Conservation (phyloP, 2,329 filamentous ascomycete species). For the Cadophora malorum region DNA sequence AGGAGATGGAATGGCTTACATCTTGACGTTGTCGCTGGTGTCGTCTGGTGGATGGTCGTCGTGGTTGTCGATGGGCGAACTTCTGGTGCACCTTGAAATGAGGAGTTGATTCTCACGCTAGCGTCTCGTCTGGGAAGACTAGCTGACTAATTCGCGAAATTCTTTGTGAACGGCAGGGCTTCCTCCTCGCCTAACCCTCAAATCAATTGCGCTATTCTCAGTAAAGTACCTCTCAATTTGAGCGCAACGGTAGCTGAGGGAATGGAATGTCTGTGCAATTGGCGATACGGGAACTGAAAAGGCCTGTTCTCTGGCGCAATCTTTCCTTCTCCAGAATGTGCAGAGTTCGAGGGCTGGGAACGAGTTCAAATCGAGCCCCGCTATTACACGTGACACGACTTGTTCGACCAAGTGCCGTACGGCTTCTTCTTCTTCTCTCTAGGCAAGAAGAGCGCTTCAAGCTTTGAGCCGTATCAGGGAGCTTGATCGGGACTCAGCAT, state of each 20-base stretch:
- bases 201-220: background rate
- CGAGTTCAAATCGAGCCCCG: background rate
- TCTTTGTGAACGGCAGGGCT: slow-evolving; percentile 14
- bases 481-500: no score
- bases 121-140: background rate
- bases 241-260: background rate
- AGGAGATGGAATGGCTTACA: slow-evolving; percentile 39
- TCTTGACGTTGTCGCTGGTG: slow-evolving; percentile 43
- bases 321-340: background rate
- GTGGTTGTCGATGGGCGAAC: slow-evolving; percentile 40
- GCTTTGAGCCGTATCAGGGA: no score
- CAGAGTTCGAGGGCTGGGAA: background rate
- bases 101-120: slow-evolving; percentile 23
- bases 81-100: slow-evolving; percentile 27
- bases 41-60: slow-evolving; percentile 43
- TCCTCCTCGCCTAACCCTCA: slow-evolving; percentile 13
- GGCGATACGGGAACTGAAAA: background rate
- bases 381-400: background rate
- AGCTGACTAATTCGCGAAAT: slow-evolving; percentile 15
- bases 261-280: background rate
- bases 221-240: background rate
- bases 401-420: no score
- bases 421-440: background rate
- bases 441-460: no score
- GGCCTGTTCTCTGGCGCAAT: background rate